Evolutionary conservation across 441 rosid genomes (phyloP).

Genomic region (Cnidoscolus chayamansa): DNA sequence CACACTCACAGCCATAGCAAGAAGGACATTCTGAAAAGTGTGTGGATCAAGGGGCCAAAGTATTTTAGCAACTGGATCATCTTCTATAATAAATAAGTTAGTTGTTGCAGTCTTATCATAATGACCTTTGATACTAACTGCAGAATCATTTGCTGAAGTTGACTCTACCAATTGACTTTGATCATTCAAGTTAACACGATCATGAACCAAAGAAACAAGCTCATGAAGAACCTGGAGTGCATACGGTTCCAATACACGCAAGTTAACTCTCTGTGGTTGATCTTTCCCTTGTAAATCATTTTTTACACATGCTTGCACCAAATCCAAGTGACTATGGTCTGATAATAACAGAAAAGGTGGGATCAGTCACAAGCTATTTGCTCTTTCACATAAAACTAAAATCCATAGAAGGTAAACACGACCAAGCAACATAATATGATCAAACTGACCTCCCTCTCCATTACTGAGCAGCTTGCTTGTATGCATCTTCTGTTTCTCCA

Average conservation of each 20-base stretch:
- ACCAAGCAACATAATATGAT: background rate
- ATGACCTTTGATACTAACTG: constrained; percentile 27
- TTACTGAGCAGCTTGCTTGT: constrained; percentile 20
- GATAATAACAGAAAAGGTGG: constrained; percentile 18
- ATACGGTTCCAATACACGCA: constrained; percentile 51
- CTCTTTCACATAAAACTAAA: constrained; percentile 11
- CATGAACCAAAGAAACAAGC: constrained; percentile 75
- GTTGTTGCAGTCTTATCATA: constrained; percentile 24
- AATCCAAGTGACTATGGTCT: constrained; percentile 35
- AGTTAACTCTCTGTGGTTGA: constrained; percentile 23
- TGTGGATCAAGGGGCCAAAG: constrained; percentile 53
- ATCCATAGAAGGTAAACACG: constrained; percentile 3
- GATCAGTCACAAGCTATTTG: constrained; percentile 17
- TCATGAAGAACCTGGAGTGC: constrained; percentile 59
- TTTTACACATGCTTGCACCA: constrained; percentile 28
- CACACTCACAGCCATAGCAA: constrained; percentile 67
- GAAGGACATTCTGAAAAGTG: constrained; percentile 53
- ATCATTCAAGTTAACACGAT: constrained; percentile 45
- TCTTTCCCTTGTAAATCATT: constrained; percentile 33
- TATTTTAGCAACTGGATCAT: constrained; percentile 68
- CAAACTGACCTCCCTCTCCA: constrained; percentile 35
- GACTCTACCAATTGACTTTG: constrained; percentile 33
- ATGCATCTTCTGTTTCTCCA: constrained; percentile 29
- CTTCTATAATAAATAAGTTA: constrained; percentile 43
- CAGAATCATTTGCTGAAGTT: constrained; percentile 36